These are phyloP conservation scores for Tuber melanosporum DNA, from an alignment of 495 filamentous ascomycete species.

Conservation along the genomic window DNA sequence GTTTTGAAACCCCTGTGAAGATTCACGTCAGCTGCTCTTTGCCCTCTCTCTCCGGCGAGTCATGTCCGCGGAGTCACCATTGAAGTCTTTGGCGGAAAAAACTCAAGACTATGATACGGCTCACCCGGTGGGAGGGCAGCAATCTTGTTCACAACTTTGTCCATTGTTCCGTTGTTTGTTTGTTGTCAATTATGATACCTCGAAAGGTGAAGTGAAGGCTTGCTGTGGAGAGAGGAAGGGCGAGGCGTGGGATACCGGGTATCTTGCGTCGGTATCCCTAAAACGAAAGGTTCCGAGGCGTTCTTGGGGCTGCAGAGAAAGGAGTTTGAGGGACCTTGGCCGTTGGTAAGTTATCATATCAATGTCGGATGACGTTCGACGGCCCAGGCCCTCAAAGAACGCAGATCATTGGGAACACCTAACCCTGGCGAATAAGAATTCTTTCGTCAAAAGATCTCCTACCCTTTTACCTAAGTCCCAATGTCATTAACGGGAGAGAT, in stretches of 20 bases:
- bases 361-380: not conserved
- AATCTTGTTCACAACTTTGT: slow-evolving; percentile 96
- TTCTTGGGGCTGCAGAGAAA: not conserved
- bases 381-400: not conserved
- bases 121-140: slow-evolving; percentile 74
- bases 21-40: slow-evolving; percentile 1
- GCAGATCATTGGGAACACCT: not conserved
- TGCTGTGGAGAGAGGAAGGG: not conserved
- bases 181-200: not conserved
- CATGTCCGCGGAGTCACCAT: slow-evolving; percentile 52
- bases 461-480: not conserved
- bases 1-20: slow-evolving; percentile 71
- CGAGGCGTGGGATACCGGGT: not conserved
- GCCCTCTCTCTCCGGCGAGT: not conserved
- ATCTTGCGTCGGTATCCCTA: not conserved
- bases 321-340: not conserved
- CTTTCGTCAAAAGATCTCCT: not conserved
- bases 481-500: not conserved
- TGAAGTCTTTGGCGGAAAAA: slow-evolving; percentile 94
- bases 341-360: not conserved
- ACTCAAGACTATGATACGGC: slow-evolving; percentile 93
- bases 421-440: not conserved
- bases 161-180: slow-evolving; percentile 49
- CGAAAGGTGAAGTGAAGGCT: not conserved
- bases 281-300: not conserved